These are phyloP conservation scores for Phyllosticta citribraziliensis DNA, from an alignment of 2,329 filamentous ascomycete genomes.

Conservation along the genomic window DNA sequence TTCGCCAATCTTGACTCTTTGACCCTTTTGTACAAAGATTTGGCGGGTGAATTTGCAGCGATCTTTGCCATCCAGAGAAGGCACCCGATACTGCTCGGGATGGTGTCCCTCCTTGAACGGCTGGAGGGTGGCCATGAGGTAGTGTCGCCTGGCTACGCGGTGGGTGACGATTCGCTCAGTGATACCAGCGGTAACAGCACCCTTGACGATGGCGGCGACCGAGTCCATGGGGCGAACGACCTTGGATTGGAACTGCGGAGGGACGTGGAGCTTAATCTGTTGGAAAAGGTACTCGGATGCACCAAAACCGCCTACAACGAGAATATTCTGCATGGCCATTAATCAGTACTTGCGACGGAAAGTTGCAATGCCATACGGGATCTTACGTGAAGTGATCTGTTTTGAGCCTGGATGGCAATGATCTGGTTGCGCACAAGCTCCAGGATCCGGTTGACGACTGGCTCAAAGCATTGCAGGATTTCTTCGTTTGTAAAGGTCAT, in stretches of 20 bases:
- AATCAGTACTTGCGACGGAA: neutral
- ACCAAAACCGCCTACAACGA: slow-evolving; percentile 96
- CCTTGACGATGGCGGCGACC: slow-evolving; percentile 96
- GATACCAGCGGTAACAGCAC: slow-evolving; percentile 93
- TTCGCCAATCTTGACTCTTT: slow-evolving; percentile 98
- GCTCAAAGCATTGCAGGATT: slow-evolving; percentile 97
- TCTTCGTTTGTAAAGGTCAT: slow-evolving; percentile 99
- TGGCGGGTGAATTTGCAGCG: slow-evolving; percentile 97
- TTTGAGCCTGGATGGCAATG: slow-evolving; percentile 96
- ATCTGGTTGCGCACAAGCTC: slow-evolving; percentile 97
- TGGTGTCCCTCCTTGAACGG: slow-evolving; percentile 99
- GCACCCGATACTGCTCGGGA: slow-evolving; percentile 94
- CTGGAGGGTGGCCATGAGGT: slow-evolving; percentile 97
- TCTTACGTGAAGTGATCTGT: slow-evolving; percentile 69
- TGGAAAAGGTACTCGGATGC: slow-evolving; percentile 98
- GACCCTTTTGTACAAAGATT: slow-evolving; percentile 97
- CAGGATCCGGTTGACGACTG: slow-evolving; percentile 91
- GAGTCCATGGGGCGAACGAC: slow-evolving; percentile 98
- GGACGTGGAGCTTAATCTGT: slow-evolving; percentile 97
- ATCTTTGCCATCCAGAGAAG: slow-evolving; percentile 92
- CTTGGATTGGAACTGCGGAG: slow-evolving; percentile 96
- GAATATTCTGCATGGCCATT: slow-evolving; percentile 56
- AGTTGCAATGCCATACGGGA: neutral
- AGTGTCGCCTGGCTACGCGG: slow-evolving; percentile 92
- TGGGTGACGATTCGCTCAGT: slow-evolving; percentile 95